A percentile compares a stretch with the other conserved stretches of the same genome.
These are phyloP conservation scores for Colletotrichum sp. DNA, from an alignment of 2,329 filamentous ascomycete genomes.

Conservation along the genomic window DNA sequence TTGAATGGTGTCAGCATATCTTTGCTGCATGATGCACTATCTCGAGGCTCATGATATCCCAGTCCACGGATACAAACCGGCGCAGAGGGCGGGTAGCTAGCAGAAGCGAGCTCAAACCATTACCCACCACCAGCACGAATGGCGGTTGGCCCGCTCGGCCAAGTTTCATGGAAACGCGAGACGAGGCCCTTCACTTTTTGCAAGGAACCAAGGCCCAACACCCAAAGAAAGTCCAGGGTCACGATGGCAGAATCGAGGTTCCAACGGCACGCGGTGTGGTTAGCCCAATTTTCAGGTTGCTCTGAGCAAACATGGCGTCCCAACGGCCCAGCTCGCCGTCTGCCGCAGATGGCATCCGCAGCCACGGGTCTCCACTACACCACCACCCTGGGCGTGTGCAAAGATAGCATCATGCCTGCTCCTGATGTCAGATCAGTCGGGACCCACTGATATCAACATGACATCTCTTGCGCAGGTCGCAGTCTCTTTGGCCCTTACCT, in stretches of 20 bases:
- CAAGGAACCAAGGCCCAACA: slow-evolving; percentile 2
- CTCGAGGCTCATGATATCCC: neutral
- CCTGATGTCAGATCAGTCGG: slow-evolving; percentile 16
- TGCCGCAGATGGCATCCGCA: slow-evolving; percentile 18
- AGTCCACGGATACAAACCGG: neutral
- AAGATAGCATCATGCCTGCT: slow-evolving; percentile 15
- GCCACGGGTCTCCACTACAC: neutral
- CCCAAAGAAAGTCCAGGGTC: neutral
- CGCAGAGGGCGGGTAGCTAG: slow-evolving; percentile 4
- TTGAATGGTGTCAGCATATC: neutral
- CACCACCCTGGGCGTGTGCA: slow-evolving; percentile 3
- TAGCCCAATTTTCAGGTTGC: neutral
- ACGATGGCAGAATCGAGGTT: neutral
- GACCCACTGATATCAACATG: slow-evolving; percentile 20
- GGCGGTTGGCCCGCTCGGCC: slow-evolving; percentile 3
- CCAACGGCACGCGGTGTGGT: neutral
- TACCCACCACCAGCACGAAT: neutral
- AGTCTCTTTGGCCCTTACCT: neutral
- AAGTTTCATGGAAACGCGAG: neutral
- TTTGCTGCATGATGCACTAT: neutral
- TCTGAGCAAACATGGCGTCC: neutral
- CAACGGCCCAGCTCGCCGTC: slow-evolving; percentile 12
- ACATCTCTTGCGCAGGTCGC: slow-evolving; percentile 3
- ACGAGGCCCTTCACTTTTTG: neutral
- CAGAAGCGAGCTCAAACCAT: slow-evolving; percentile 12